phyloP scores from a whole-genome alignment of 2,329 filamentous ascomycete species.

The Penicillium vulpinum region DNA sequence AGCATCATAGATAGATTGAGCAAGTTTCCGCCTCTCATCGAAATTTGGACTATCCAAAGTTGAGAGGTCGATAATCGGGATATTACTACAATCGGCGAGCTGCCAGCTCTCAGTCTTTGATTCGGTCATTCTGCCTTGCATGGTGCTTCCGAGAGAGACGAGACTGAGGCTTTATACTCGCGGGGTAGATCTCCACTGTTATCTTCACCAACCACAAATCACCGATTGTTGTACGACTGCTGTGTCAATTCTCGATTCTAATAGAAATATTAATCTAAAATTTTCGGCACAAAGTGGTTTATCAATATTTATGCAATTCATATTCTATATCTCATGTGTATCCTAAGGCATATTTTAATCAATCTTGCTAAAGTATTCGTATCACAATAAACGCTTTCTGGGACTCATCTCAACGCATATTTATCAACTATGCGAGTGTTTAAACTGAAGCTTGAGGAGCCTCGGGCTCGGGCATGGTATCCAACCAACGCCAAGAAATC shows the following conservation, averaged over 20 bases:
- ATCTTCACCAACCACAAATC: neutral
- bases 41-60: slow-evolving; percentile 39
- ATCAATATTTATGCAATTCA: neutral
- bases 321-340: neutral
- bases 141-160: neutral
- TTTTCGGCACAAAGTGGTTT: neutral
- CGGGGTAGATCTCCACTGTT: slow-evolving; percentile 1
- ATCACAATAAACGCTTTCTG: neutral
- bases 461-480: neutral
- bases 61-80: slow-evolving; percentile 50
- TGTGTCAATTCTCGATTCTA: neutral
- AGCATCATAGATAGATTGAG: slow-evolving; percentile 41
- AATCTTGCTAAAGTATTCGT: neutral
- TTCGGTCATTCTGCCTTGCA: neutral
- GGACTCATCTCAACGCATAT: neutral
- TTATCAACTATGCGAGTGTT: neutral
- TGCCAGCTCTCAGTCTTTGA: slow-evolving; percentile 1
- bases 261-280: neutral
- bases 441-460: neutral
- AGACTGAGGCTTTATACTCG: neutral
- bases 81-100: slow-evolving; percentile 25
- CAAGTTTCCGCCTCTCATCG: slow-evolving; percentile 41
- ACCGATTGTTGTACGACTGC: neutral
- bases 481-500: slow-evolving; percentile 6
- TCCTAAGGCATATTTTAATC: neutral